Evolutionary conservation across 768 basidiomycete species (phyloP).

Genomic region (Termitomyces titanicus): DNA sequence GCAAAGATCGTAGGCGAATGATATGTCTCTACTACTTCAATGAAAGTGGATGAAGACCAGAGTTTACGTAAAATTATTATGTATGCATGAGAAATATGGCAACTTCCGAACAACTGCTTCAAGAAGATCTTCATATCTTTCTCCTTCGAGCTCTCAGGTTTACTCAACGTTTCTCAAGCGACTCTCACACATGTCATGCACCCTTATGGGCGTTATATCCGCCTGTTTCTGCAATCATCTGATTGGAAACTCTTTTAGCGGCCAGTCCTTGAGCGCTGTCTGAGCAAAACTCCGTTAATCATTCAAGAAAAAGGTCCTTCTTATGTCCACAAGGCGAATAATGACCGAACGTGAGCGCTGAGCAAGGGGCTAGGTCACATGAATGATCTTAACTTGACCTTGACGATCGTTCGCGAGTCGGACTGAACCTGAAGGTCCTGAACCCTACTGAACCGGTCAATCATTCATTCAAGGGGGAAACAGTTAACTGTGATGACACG

Average conservation of each 20-base stretch:
- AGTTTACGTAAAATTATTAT: no score
- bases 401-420: not conserved
- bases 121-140: conserved; percentile 7
- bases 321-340: not conserved
- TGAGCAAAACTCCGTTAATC: not conserved
- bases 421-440: no score
- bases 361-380: conserved; percentile 5
- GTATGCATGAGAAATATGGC: not conserved
- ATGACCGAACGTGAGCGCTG: not conserved
- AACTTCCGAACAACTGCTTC: not conserved
- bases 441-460: no score
- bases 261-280: not conserved
- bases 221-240: conserved; percentile 4
- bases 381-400: conserved; percentile 1
- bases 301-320: not conserved
- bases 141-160: conserved; percentile 13
- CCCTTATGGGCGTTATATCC: not conserved
- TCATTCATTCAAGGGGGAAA: no score
- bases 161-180: conserved; percentile 3
- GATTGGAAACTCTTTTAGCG: not conserved
- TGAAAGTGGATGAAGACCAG: no score
- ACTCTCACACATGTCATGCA: conserved; percentile 11
- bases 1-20: no score
- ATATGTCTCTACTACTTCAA: no score
- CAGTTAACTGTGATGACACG: not conserved